phyloP scores from a whole-genome alignment of 805 yeast genomes.

The Wickerhamiella nectarea region DNA sequence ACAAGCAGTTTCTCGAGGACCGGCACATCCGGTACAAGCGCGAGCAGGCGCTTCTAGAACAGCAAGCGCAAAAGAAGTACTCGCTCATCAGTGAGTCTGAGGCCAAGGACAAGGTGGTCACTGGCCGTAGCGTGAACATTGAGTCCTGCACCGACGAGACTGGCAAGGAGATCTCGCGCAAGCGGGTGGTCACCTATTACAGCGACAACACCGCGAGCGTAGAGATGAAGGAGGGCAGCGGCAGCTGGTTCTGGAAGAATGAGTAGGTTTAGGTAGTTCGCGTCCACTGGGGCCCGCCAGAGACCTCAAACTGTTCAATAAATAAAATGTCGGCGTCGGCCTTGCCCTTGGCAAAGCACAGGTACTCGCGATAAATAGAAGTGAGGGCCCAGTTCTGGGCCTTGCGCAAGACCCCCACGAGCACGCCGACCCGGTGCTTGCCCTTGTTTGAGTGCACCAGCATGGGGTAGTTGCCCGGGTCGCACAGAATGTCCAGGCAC shows the following conservation, averaged over 20 bases:
- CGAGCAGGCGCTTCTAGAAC: conserved; percentile 6
- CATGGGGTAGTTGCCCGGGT: conserved; percentile 62
- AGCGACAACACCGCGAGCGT: conserved; percentile 22
- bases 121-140: conserved; percentile 17
- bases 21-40: conserved; percentile 37
- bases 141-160: conserved; percentile 22
- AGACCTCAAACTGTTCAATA: conserved; percentile 60
- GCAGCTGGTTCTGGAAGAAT: conserved; percentile 25
- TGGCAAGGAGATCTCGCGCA: conserved; percentile 22
- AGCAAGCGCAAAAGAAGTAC: neutral
- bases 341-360: conserved; percentile 83
- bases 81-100: neutral
- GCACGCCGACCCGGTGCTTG: conserved; percentile 88
- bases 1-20: conserved; percentile 57
- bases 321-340: conserved; percentile 75
- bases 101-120: conserved; percentile 8
- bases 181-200: conserved; percentile 23
- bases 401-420: conserved; percentile 83
- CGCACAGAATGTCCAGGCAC: conserved; percentile 25
- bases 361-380: conserved; percentile 88
- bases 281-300: neutral
- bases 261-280: conserved; percentile 6
- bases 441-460: conserved; percentile 91
- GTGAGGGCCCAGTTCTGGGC: conserved; percentile 89
- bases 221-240: conserved; percentile 9